A percentile compares a stretch with the other conserved stretches of the same genome.
Evolutionary conservation across 2,329 filamentous ascomycete species (phyloP).

Genomic region (Neofusicoccum sp.): DNA sequence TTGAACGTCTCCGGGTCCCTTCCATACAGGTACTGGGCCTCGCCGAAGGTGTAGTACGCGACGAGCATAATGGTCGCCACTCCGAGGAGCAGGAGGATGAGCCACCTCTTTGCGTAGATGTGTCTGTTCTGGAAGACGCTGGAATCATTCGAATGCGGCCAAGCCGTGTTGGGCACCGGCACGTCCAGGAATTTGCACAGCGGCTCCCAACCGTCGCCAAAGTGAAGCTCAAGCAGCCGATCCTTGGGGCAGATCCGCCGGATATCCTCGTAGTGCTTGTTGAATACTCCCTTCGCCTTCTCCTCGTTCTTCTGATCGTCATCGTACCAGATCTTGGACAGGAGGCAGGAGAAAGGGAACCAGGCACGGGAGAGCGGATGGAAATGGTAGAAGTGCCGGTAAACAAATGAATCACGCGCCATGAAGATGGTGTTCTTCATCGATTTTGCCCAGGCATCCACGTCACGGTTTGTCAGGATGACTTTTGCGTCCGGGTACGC

Average conservation of each 20-base stretch:
- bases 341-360: neutral
- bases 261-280: conserved; percentile 21
- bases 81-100: neutral
- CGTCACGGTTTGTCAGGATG: conserved; percentile 21
- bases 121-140: neutral
- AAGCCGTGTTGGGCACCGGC: conserved; percentile 24
- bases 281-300: conserved; percentile 8
- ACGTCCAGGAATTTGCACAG: conserved; percentile 31
- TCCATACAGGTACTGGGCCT: neutral
- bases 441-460: conserved; percentile 7
- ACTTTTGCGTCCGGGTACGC: conserved; percentile 24
- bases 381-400: neutral
- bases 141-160: conserved; percentile 23
- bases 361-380: neutral
- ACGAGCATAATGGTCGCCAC: neutral
- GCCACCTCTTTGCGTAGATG: neutral
- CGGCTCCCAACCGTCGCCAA: conserved; percentile 29
- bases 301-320: conserved; percentile 7
- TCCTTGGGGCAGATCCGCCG: conserved; percentile 24
- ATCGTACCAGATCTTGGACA: neutral
- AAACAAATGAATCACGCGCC: neutral
- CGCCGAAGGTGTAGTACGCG: neutral
- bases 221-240: conserved; percentile 27
- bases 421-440: conserved; percentile 16
- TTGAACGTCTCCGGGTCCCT: neutral